Base-by-base conservation (phyloP, 176 grass and related monocot species). In the Eremochloa ophiuroides region DNA sequence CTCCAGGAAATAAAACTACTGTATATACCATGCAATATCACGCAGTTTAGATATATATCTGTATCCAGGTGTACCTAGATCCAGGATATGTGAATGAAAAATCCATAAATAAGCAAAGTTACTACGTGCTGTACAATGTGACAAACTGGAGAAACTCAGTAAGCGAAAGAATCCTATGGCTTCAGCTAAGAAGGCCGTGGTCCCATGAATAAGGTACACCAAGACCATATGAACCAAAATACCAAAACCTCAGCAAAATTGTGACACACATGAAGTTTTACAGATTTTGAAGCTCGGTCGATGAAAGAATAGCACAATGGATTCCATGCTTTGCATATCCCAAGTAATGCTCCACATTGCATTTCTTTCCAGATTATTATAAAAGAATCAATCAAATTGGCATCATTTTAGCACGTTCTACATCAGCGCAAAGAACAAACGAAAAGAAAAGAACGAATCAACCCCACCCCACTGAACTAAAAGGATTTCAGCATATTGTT, bases 301-400 rank as follows among this genome's bases (percentile, higher is more conserved):
- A 61, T 10, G 7, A 74, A 46, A 80, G 33, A 62, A 84, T 25
- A 51, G 60, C 47, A 23, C 0, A 42, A 13, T 33, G 38, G 35
- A 37, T 76, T 74, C 53, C 20, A 31, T 56, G 15, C 37, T 30
- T 10, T n/a, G 26, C 27, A 69, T 81, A n/a, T 58, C 16, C 18
- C 18, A 78, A 69, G 27, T 22, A 77, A 66, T 81, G 38, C 35
- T 71, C 56, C 29, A n/a, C 44, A 78, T 46, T 46, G 27, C 31
- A 85, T 31, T 77, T 3, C 17, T 46, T 71, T 82, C 39, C 30
- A 74, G 38, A 4, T 7, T 20, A 11, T 43, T 80, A 75, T 26
- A 27, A 80, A 80, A 67, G 58, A 85, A 86, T 82, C 23, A 74
- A 82, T 82, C 2, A 41, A 82, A 82, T 62, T 33, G 16, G 29